Evolutionary conservation across 305 asterid species (phyloP).

Genomic region (Ajuga reptans): DNA sequence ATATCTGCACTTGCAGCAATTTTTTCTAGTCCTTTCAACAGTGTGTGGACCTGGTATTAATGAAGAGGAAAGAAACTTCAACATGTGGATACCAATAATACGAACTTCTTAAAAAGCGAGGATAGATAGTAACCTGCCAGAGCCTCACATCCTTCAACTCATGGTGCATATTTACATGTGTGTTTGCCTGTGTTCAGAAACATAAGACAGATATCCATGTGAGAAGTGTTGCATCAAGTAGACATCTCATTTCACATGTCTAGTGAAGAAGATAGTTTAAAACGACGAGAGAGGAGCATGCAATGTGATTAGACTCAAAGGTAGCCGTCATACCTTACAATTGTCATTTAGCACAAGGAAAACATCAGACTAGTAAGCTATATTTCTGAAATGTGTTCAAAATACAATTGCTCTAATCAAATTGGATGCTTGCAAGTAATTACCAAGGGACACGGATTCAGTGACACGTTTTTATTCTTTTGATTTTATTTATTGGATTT

Average conservation of each 20-base stretch:
- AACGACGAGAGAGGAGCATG: not conserved
- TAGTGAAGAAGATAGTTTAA: not conserved
- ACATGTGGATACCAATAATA: slow-evolving; percentile 7
- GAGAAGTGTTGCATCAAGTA: slow-evolving; percentile 20
- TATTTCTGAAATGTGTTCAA: not conserved
- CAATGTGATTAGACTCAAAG: not conserved
- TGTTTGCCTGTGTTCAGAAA: slow-evolving; percentile 71
- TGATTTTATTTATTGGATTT: not conserved
- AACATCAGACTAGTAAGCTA: not conserved
- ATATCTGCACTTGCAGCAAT: slow-evolving; percentile 94
- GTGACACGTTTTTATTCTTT: not conserved
- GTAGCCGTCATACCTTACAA: not conserved
- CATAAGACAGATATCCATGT: slow-evolving; percentile 12
- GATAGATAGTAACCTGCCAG: slow-evolving; percentile 66
- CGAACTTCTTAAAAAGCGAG: slow-evolving; percentile 4
- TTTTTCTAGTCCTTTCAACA: slow-evolving; percentile 86
- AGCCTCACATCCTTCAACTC: slow-evolving; percentile 91
- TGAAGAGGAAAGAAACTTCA: slow-evolving; percentile 11
- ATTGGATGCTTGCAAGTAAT: not conserved
- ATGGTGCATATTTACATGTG: slow-evolving; percentile 82
- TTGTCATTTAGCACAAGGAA: not conserved
- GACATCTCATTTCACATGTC: not conserved
- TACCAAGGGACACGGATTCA: not conserved
- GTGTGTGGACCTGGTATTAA: slow-evolving; percentile 68
- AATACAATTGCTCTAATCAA: not conserved